Evolutionary conservation across 2,329 filamentous ascomycete genomes (phyloP), one percentile per base, ranked within the genome.

Genomic region (Pezicula radicicola): DNA sequence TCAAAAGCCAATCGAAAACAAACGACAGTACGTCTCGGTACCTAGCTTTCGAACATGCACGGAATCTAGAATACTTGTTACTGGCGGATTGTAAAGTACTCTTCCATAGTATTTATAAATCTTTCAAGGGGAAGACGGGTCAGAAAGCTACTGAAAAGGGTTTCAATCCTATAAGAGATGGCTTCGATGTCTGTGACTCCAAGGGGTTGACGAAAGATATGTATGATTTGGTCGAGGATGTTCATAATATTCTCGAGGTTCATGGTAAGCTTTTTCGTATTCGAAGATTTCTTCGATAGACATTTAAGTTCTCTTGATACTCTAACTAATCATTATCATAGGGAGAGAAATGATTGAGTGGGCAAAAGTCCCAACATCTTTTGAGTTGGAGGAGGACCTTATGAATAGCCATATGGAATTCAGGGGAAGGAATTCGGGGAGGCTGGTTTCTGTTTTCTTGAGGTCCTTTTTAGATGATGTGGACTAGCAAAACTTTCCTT

Each of bases 111-210:
- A 43, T 48, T 6, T 55, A 50, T 36, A 49, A 46, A 33, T 21
- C 21, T 21, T 21, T 5, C 21, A 21, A 21, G 5, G 21, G 21
- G 5, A 21, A 21, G 21, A 21, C 21, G 21, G 21, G 21, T 3
- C 21, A 21, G 21, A 21, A 21, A 21, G 21, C 21, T 21, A 21
- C 21, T 5, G 21, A 21, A 21, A 21, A 5, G 5, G 40, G 43
- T 33, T 54, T 51, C 40, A 54, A 54, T 40, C 52, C 52, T 2
- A 54, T 54, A 18, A 51, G 49, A 46, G 48, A 54, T 27, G 49
- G 46, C 4, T 28, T 36, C 36, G 27, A 48, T 10, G 21, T 21
- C 10, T 48, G 41, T 46, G 19, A 45, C 30, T 37, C 21, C 6
- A 25, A 25, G 25, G 25, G 25, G 4, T 25, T 25, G 25, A 25